A percentile compares a stretch with the other conserved stretches of the same genome.
Evolutionary conservation across 345 rosid genomes (phyloP).

Genomic region (Lumnitzera littorea): DNA sequence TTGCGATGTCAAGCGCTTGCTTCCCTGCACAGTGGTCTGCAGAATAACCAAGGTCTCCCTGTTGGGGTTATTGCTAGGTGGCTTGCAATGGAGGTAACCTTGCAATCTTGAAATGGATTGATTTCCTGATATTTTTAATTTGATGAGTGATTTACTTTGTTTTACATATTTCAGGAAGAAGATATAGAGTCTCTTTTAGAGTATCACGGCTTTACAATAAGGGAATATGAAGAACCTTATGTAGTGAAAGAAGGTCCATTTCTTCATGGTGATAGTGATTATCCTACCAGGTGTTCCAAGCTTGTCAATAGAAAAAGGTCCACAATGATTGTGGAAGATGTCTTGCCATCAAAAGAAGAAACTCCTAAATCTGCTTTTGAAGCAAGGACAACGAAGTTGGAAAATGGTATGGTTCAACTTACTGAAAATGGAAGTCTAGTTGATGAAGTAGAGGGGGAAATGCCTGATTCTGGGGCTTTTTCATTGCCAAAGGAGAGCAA

Average conservation of each 20-base stretch:
- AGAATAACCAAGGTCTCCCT: conserved; percentile 86
- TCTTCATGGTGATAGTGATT: conserved; percentile 69
- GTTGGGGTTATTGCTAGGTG: conserved; percentile 61
- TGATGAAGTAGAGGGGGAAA: conserved; percentile 34
- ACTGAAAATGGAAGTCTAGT: conserved; percentile 24
- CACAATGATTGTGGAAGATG: conserved; percentile 55
- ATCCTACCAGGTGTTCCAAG: conserved; percentile 70
- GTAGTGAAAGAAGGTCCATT: conserved; percentile 88
- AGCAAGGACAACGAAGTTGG: conserved; percentile 24
- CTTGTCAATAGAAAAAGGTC: conserved; percentile 80
- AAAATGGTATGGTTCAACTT: conserved; percentile 17
- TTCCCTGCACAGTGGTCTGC: conserved; percentile 77
- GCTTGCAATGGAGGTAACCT: conserved; percentile 89
- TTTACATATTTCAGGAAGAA: conserved; percentile 44
- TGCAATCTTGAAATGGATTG: conserved; percentile 8
- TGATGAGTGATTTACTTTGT: background rate
- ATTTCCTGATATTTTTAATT: conserved; percentile 2
- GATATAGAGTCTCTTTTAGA: conserved; percentile 57
- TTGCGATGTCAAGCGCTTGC: conserved; percentile 88
- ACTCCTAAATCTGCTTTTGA: conserved; percentile 24
- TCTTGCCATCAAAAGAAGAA: conserved; percentile 28
- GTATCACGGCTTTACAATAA: conserved; percentile 69
- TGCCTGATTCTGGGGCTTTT: conserved; percentile 28
- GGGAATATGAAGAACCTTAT: conserved; percentile 84
- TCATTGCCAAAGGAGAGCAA: conserved; percentile 29